Evolutionary conservation across 2,329 filamentous ascomycete species (phyloP).

Genomic region (Neospermospora avenae): DNA sequence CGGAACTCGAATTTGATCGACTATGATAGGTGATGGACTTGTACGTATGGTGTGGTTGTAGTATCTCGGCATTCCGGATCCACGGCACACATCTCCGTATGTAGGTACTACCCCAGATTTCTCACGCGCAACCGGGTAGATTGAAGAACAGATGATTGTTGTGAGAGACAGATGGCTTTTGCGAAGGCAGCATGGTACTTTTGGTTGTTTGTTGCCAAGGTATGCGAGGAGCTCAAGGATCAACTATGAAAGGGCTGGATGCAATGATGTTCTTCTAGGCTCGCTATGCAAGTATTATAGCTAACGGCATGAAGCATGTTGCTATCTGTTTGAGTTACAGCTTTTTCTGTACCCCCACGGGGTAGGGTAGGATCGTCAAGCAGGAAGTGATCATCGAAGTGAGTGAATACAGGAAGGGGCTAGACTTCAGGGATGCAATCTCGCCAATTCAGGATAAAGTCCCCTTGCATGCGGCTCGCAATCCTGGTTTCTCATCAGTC

Average conservation of each 20-base stretch:
- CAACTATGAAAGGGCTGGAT: not conserved
- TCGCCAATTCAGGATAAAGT: not conserved
- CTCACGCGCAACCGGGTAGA: too few relatives aligned
- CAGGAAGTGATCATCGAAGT: not conserved
- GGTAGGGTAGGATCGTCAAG: not conserved
- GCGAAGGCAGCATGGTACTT: too few relatives aligned
- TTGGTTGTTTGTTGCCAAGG: not conserved
- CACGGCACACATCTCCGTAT: too few relatives aligned
- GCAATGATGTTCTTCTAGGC: not conserved
- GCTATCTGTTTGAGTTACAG: too few relatives aligned
- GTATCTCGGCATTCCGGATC: too few relatives aligned
- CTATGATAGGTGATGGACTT: too few relatives aligned
- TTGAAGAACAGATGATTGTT: not conserved
- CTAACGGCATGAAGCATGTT: too few relatives aligned
- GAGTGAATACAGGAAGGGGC: not conserved
- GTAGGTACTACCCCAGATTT: too few relatives aligned
- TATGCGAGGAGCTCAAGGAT: not conserved
- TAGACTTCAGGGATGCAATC: constrained; percentile 1
- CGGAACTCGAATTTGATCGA: not conserved
- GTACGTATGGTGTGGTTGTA: too few relatives aligned
- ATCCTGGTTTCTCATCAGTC: not conserved
- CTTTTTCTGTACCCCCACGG: too few relatives aligned
- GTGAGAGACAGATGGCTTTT: not conserved
- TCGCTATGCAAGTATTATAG: not conserved
- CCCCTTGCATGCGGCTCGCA: not conserved